Evolutionary conservation across 345 rosid genomes (phyloP).

Genomic region (Mangifera indica): DNA sequence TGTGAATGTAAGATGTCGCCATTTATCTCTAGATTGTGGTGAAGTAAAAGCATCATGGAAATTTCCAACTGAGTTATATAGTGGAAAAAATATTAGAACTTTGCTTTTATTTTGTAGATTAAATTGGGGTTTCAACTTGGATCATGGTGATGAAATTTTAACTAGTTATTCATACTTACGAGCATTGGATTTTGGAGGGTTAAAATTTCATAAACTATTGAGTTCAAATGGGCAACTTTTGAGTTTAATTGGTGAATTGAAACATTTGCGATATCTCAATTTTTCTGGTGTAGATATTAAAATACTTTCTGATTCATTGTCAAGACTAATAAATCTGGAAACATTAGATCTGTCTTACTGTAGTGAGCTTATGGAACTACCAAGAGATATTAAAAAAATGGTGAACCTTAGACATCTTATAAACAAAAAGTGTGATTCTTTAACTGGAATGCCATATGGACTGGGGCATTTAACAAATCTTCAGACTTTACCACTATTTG

Average conservation of each 20-base stretch:
- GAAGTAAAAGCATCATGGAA: no score
- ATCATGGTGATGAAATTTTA: background rate
- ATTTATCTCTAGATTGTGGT: no score
- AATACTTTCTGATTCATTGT: constrained; percentile 4
- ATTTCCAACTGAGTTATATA: no score
- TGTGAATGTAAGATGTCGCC: no score
- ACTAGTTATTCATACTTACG: background rate
- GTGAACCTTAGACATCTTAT: constrained; percentile 1
- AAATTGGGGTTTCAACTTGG: no score
- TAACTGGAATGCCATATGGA: background rate
- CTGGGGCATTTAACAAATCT: constrained; percentile 9
- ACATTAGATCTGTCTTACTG: constrained; percentile 10
- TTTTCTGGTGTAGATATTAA: constrained; percentile 5
- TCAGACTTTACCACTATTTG: background rate
- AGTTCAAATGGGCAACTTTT: background rate
- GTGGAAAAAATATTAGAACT: background rate
- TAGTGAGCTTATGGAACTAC: constrained; percentile 5
- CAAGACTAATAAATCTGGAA: constrained; percentile 10
- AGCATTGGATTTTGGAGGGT: background rate
- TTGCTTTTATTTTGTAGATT: background rate
- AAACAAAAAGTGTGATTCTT: background rate
- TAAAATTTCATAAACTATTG: background rate
- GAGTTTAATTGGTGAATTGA: background rate
- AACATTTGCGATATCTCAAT: background rate
- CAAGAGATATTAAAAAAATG: background rate